These are phyloP conservation scores for Leptographium flavum DNA, from an alignment of 2,329 filamentous ascomycete genomes.

Conservation along the genomic window DNA sequence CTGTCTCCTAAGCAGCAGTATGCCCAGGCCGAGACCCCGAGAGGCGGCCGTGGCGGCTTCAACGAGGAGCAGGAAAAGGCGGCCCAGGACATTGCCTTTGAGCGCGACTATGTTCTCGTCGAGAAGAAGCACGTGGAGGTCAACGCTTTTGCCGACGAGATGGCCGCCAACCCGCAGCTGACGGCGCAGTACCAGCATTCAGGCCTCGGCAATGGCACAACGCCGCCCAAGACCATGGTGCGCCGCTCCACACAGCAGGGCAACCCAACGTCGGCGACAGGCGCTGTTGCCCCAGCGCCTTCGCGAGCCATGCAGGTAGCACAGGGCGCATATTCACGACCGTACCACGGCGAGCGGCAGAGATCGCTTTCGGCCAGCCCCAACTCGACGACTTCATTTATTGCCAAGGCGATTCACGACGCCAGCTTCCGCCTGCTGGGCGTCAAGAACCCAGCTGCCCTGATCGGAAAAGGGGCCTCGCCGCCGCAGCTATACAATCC, in stretches of 20 bases:
- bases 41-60: neutral
- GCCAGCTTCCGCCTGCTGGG: conserved; percentile 67
- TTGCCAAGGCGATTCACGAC: conserved; percentile 89
- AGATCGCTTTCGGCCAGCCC: conserved; percentile 62
- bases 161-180: conserved; percentile 67
- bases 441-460: conserved; percentile 51
- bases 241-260: conserved; percentile 71
- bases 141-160: conserved; percentile 89
- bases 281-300: conserved; percentile 50
- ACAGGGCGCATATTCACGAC: conserved; percentile 42
- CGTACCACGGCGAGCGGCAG: conserved; percentile 55
- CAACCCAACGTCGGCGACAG: conserved; percentile 50
- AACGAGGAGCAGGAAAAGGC: conserved; percentile 49
- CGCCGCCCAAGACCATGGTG: conserved; percentile 47
- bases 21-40: conserved; percentile 4
- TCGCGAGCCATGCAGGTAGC: conserved; percentile 65
- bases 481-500: conserved; percentile 65
- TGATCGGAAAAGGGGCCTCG: conserved; percentile 49
- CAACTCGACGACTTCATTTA: conserved; percentile 69
- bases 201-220: conserved; percentile 21
- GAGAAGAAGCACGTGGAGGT: conserved; percentile 94
- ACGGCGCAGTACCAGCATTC: conserved; percentile 24
- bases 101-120: conserved; percentile 89
- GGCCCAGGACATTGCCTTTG: conserved; percentile 77
- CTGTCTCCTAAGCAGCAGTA: conserved; percentile 19